Conservation (phyloP, 1,139 yeast genomes). For the Yamadazyma triangularis region DNA sequence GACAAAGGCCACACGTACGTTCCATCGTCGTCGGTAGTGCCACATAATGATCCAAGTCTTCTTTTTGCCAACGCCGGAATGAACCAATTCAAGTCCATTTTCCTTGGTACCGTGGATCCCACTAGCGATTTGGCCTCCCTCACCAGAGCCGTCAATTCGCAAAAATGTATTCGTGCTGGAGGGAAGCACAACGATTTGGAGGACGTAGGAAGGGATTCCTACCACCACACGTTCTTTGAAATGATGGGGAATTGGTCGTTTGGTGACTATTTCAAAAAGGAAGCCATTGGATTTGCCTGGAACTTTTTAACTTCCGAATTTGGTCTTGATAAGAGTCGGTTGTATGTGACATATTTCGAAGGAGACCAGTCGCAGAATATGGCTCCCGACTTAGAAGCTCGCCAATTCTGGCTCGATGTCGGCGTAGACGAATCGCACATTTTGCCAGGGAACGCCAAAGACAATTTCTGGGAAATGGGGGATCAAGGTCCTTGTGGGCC, state of each 20-base stretch:
- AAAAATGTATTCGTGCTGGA: conserved; percentile 98
- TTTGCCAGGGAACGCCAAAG: conserved; percentile 83
- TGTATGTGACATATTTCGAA: conserved; percentile 93
- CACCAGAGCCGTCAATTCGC: conserved; percentile 91
- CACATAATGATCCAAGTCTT: conserved; percentile 95
- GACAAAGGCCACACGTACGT: conserved; percentile 70
- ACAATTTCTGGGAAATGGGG: conserved; percentile 99
- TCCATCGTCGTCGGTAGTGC: conserved; percentile 91
- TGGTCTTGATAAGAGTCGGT: conserved; percentile 69
- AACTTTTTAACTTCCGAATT: conserved; percentile 81
- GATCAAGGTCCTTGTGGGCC: conserved; percentile 99
- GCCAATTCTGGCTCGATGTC: conserved; percentile 73
- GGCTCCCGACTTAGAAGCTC: conserved; percentile 92
- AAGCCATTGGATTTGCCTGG: conserved; percentile 88
- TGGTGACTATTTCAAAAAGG: conserved; percentile 96
- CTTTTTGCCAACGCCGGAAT: conserved; percentile 97
- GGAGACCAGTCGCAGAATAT: conserved; percentile 85
- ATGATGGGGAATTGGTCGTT: conserved; percentile 99
- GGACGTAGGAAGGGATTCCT: conserved; percentile 96
- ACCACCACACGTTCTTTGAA: conserved; percentile 97
- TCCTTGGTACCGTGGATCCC: conserved; percentile 95
- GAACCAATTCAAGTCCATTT: conserved; percentile 98
- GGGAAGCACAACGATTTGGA: conserved; percentile 98
- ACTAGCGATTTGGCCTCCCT: conserved; percentile 77
- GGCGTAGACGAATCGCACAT: conserved; percentile 93